Base-by-base conservation (phyloP, 106 monocot genomes). In the Amphibolis antarctica region DNA sequence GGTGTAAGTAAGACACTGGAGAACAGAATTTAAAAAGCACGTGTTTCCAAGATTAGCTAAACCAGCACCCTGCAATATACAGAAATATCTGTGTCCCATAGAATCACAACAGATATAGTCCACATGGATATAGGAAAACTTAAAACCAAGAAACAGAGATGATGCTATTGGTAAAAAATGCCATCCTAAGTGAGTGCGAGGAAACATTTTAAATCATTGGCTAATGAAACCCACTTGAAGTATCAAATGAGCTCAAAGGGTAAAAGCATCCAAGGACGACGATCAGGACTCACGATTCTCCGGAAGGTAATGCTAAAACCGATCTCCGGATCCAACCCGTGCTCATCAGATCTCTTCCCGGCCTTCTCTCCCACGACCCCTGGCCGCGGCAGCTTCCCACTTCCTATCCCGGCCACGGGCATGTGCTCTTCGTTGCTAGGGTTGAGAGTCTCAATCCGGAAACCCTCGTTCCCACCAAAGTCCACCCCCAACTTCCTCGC, bases 1-100 rank as follows among this genome's bases (percentile, higher is more conserved):
- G 1, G 98, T 99, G 51, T 99, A 99, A 20, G 98, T 99, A 51
- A 99, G 59, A 55, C 98, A 99, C 74, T 99, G 98, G 21, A 99
- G 80, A 65, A 99, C 98, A 23, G 98, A 91, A 74, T 99, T 99
- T 20, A 99, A 81, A 63, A 74, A 99, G 70, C 98, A 99, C 0
- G 98, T 99, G 52, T 99, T 99, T 36, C 98, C 98, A 24, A 88
- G 80, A 69, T 99, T 99, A 28, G 50, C 76, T 59, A 98, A 71
- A 60, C 96, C 96, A 75, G 96, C 96, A 58, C 96, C 96, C 96
- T 96, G 74, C 53, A 76, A 66, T 30, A 65, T 43, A 66, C 14
- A 17, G 23, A 24, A n/a, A 17, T 21, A 44, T 51, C 31, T 21
- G 10, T 1, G 30, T 15, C 17, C 36, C 28, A 54, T 53, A 13